A percentile compares a stretch with the other conserved stretches of the same genome.
These are phyloP conservation scores for Didymosphaeria variabile DNA, from an alignment of 2,329 filamentous ascomycete genomes.

Conservation along the genomic window DNA sequence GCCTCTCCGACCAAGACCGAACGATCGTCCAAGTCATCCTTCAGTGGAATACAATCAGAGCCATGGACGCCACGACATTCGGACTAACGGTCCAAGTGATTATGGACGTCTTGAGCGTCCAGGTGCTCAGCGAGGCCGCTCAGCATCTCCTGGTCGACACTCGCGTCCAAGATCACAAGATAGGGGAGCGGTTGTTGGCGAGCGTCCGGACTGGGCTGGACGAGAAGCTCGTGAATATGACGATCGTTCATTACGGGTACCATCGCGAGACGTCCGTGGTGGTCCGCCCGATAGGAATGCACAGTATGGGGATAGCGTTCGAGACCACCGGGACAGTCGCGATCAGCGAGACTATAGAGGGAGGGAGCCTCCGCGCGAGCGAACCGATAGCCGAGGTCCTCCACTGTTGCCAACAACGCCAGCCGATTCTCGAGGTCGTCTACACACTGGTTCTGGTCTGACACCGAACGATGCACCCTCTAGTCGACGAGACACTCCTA, in stretches of 20 bases:
- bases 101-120: constrained; percentile 57
- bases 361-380: constrained; percentile 32
- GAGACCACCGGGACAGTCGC: constrained; percentile 39
- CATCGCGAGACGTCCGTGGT: constrained; percentile 42
- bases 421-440: constrained; percentile 28
- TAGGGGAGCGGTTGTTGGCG: constrained; percentile 27
- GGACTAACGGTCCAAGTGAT: constrained; percentile 45
- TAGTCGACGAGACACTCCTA: constrained; percentile 38
- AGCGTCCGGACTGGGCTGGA: constrained; percentile 44
- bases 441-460: constrained; percentile 33
- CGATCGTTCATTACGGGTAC: constrained; percentile 45
- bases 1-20: constrained; percentile 53
- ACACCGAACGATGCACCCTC: constrained; percentile 32
- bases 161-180: constrained; percentile 51
- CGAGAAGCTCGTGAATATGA: constrained; percentile 48
- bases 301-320: constrained; percentile 34
- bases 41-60: constrained; percentile 31
- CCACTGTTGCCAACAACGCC: constrained; percentile 28
- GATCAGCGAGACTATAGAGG: constrained; percentile 34
- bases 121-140: constrained; percentile 50
- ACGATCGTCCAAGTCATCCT: constrained; percentile 45
- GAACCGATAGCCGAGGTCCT: constrained; percentile 42
- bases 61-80: constrained; percentile 45
- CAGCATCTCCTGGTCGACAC: constrained; percentile 52
- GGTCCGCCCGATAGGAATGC: constrained; percentile 33